A percentile compares a stretch with the other conserved stretches of the same genome.
Conservation (phyloP, 345 rosid species). For the Citrus australasica region DNA sequence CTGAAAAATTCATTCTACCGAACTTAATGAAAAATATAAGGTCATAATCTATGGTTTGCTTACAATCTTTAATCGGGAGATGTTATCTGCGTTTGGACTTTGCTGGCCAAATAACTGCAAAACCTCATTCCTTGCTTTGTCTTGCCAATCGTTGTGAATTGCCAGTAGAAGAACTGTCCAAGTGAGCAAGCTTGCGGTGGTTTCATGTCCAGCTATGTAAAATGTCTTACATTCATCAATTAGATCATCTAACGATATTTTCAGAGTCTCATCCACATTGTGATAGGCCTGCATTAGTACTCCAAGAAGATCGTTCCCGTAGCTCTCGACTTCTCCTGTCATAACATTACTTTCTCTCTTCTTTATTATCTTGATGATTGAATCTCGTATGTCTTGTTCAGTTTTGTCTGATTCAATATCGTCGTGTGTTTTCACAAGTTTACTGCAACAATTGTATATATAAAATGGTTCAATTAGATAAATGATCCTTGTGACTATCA, state of each 20-base stretch:
- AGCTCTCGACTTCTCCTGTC: conserved; percentile 7
- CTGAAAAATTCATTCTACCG: too few relatives aligned
- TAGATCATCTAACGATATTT: conserved; percentile 29
- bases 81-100: conserved; percentile 9
- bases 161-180: conserved; percentile 38
- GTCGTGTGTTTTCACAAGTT: conserved; percentile 4
- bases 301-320: conserved; percentile 33
- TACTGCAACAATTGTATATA: background rate
- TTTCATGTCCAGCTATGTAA: conserved; percentile 25
- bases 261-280: background rate
- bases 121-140: conserved; percentile 37
- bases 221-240: conserved; percentile 44
- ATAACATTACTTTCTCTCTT: conserved; percentile 19
- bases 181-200: conserved; percentile 18
- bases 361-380: conserved; percentile 15
- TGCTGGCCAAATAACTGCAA: conserved; percentile 23
- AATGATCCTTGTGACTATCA: background rate
- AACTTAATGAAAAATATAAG: background rate
- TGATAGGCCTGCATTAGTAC: conserved; percentile 14
- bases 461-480: background rate
- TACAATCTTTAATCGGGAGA: conserved; percentile 34
- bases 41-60: background rate
- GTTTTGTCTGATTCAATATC: conserved; percentile 5
- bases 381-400: conserved; percentile 5
- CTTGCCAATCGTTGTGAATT: conserved; percentile 37